Evolutionary conservation across 345 rosid species (phyloP), one percentile per base, ranked within the genome.

Genomic region (Salix koriyanagi): DNA sequence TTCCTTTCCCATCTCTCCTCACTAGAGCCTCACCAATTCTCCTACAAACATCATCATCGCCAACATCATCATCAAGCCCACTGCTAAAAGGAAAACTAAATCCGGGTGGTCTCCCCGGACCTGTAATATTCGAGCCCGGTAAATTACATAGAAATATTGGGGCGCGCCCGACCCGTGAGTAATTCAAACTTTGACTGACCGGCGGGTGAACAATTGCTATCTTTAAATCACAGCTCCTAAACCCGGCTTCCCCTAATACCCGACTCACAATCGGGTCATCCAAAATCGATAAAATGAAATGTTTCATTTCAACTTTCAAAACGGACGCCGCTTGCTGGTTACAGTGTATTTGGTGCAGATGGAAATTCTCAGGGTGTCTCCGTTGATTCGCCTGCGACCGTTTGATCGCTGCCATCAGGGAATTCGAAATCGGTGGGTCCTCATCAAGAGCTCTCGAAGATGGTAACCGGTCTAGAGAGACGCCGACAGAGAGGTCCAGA

Each of bases 331-430:
- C 65, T 69, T 79, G 87, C 23, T 80, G 84, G 48, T 78, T 72
- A 44, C 56, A 81, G 79, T 87, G 86, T 9, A 85, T 68, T 69
- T 81, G 80, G 52, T 77, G 75, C n/a, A 93, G 25, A 66, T 92
- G 91, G 73, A 89, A 90, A 39, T 87, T 91, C 82, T 95, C 97
- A 1, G 97, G 99, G 54, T 88, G 90, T 16, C 97, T 82, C 46
- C 97, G 85, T 56, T 95, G 99, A 70, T 90, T 91, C 32, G 99
- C 97, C 80, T 95, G 99, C 11, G 99, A 91, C 16, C 99, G 88
- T 78, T 93, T 93, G 75, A 95, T 93, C 9, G 99, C 99, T 7
- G 99, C 99, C 99, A 95, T 93, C 73, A 95, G 91, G 1, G 99
- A 91, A 83, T 95, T 93, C 7, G 97, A 93, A 0, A 95, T 79